Evolutionary conservation across 2,329 filamentous ascomycete species (phyloP).

Genomic region (Fusarium pseudograminearum): DNA sequence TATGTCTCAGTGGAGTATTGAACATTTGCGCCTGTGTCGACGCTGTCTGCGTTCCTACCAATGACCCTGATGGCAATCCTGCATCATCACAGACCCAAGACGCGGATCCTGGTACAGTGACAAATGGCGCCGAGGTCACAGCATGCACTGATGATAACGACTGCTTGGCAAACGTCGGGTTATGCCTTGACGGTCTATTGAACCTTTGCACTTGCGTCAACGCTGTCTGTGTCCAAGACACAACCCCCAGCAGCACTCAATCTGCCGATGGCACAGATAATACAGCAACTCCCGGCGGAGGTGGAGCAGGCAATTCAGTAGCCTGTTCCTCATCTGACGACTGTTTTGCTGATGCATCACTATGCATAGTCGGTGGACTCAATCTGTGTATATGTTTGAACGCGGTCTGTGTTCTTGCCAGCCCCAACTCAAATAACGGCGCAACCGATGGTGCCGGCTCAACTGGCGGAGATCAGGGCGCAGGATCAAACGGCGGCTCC

Average conservation of each 20-base stretch:
- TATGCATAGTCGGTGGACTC: not conserved
- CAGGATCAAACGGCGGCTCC: not conserved
- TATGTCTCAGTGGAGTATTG: not conserved
- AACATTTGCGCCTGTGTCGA: not conserved
- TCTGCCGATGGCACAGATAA: not conserved
- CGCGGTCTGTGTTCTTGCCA: not conserved
- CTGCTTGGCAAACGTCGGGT: not conserved
- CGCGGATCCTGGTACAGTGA: not conserved
- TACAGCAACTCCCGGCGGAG: not conserved
- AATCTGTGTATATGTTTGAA: not conserved
- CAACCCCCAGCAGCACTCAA: not conserved
- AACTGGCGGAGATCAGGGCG: not conserved
- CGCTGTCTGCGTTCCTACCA: not conserved
- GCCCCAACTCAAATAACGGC: not conserved
- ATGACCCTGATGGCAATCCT: not conserved
- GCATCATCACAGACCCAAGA: not conserved
- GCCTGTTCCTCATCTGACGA: constrained; percentile 7
- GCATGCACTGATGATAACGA: not conserved
- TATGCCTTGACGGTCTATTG: not conserved
- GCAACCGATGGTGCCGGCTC: not conserved
- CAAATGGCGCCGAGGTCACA: fast-evolving
- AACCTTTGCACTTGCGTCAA: not conserved
- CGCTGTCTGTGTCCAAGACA: constrained; percentile 11
- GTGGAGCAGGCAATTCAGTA: not conserved
- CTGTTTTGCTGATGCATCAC: not conserved